Base-by-base conservation (phyloP, 2,329 filamentous ascomycete genomes). In the Alternaria atra region DNA sequence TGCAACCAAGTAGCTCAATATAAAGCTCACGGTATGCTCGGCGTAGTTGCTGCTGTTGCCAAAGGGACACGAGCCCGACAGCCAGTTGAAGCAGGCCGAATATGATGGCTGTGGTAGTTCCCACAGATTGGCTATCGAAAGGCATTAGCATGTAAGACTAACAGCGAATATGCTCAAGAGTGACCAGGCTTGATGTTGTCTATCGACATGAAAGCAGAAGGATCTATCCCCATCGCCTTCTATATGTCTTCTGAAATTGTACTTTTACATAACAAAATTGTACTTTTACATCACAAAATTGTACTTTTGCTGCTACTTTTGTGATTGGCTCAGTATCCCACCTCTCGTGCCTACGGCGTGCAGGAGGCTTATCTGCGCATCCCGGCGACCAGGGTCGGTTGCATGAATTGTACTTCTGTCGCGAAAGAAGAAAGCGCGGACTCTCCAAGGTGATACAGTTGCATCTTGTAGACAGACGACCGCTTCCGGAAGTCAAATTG, bases 1-100 rank as follows among this genome's bases (percentile, higher is more conserved):
- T 9, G 2, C 5, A 6, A 25, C 5, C 17, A 54, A 1, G 20
- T 27, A 25, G 7, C 27, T 20, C 0, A 50, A 15, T 13, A 50
- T 5, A 9, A 15, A 3, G 35, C 59, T 34, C 30, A 69, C 66
- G 50, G 53, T 69, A 58, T 44, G 58, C 8, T 20, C 23, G 65
- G 20, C 62, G 60, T 17, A 65, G 10, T 6, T 55, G 55, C 5
- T 40, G 59, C 42, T 70, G 65, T 39, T 70, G 65, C 67, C 65
- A 70, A 10, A 69, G 52, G 1, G 65, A 58, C 1, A 64, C 6
- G 6, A 70, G 25, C 0, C 64, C 47, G 20, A 70, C 55, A 6
- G 12, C 44, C 5, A 70, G 40, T 32, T 70, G 65, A 2, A 67
- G 59, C 6, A 71, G 5, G 2, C 67, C 66, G 15, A 69, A 61